Evolutionary conservation across 306 rosid species (phyloP), one percentile per base, ranked within the genome.

Genomic region (Quercus engelmannii): DNA sequence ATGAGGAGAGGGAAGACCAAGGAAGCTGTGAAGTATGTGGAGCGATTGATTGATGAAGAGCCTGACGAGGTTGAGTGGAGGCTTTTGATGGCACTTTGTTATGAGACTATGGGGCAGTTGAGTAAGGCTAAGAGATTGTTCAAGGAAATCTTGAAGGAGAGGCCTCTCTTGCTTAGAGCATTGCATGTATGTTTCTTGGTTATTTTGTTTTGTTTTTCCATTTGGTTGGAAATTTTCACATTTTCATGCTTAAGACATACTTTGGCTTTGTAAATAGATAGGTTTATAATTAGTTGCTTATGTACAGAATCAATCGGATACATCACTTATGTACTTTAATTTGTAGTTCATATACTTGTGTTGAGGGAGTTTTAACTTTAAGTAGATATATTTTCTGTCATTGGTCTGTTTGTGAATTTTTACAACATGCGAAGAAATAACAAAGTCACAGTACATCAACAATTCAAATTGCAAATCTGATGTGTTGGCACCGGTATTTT

Each of bases 61-160:
- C 97, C 99, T 0, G 73, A 90, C 2, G 97, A 88, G 69, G 90
- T 90, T 70, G 97, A 94, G 61, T 94, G 99, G 99, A 86, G 85
- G 86, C 97, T 94, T 77, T 82, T 94, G 90, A 67, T 86, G 61
- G 97, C 99, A 17, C 88, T 92, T 74, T 92, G 92, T 82, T 81
- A 88, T 61, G 99, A 94, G 87, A 87, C 86, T 33, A 87, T 92
- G 91, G 97, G 97, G 64, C 74, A 76, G 1, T 81, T 92, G 71
- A 84, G 81, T 59, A 82, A 13, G 19, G 97, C 99, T 61, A 92
- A 92, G 63, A 88, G 79, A 62, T 74, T 92, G 88, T 90, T 87
- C 64, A 71, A 33, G 83, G 90, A 90, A 70, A 86, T 94, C 62
- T 86, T 94, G 92, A 73, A 83, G 84, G 58, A 86, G 80, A 85